phyloP scores from a whole-genome alignment of 441 rosid species.

The Syzygium malaccense region DNA sequence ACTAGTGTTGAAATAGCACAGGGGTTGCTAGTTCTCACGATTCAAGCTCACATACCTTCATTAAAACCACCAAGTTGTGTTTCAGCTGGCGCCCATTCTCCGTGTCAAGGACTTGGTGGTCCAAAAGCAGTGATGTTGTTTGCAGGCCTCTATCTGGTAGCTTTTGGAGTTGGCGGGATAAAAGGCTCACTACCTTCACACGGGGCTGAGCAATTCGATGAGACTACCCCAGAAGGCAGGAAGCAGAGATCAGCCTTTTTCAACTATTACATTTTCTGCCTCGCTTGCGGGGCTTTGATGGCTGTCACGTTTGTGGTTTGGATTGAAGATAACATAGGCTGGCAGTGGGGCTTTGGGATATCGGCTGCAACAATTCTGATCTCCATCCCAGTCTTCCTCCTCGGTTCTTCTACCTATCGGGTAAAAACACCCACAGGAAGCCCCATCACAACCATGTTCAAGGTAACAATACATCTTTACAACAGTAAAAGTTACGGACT shows the following conservation, averaged over 20 bases:
- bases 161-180: constrained; percentile 91
- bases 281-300: constrained; percentile 72
- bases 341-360: constrained; percentile 86
- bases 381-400: constrained; percentile 64
- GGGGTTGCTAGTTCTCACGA: constrained; percentile 67
- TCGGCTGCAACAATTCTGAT: constrained; percentile 61
- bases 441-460: constrained; percentile 66
- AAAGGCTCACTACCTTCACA: constrained; percentile 88
- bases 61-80: constrained; percentile 35
- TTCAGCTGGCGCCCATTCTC: background rate
- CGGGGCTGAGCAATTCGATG: constrained; percentile 92
- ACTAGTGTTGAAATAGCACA: constrained; percentile 12
- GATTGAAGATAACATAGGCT: constrained; percentile 90
- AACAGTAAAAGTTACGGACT: background rate
- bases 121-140: constrained; percentile 43
- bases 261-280: constrained; percentile 74
- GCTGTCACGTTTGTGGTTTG: constrained; percentile 89
- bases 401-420: constrained; percentile 61
- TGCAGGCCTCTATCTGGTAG: constrained; percentile 68
- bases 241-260: constrained; percentile 78
- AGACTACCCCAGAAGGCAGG: constrained; percentile 54
- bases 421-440: constrained; percentile 63
- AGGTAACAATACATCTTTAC: constrained; percentile 28
- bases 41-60: constrained; percentile 50
- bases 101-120: constrained; percentile 28